phyloP scores from a whole-genome alignment of 352 stramenopile genomes.

The Aphanomyces astaci region DNA sequence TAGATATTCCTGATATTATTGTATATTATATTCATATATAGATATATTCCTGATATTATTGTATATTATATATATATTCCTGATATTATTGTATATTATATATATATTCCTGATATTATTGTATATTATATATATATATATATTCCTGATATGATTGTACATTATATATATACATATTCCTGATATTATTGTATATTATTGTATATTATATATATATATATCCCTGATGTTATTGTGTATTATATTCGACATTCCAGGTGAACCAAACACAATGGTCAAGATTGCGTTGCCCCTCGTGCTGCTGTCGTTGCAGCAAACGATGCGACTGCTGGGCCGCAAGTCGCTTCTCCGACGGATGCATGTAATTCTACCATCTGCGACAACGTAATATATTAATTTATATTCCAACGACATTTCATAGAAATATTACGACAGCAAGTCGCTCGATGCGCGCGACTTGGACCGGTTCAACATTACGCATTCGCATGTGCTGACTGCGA shows the following conservation, averaged over 20 bases:
- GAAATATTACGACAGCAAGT: slow-evolving; percentile 19
- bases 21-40: too few species aligned
- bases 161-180: too few species aligned
- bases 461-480: slow-evolving; percentile 4
- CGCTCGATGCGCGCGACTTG: background rate
- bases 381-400: background rate
- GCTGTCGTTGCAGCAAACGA: slow-evolving; percentile 56
- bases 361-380: background rate
- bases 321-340: background rate
- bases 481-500: slow-evolving; percentile 4
- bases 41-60: too few species aligned
- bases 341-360: slow-evolving; percentile 9
- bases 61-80: too few species aligned
- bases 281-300: slow-evolving; percentile 78
- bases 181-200: too few species aligned
- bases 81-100: too few species aligned
- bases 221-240: too few species aligned
- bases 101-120: too few species aligned
- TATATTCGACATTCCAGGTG: slow-evolving; percentile 43
- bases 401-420: too few species aligned
- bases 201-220: background rate
- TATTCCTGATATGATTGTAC: too few species aligned
- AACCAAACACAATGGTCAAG: slow-evolving; percentile 70
- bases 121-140: too few species aligned
- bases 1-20: too few species aligned